Percentiles rank a stretch among this genome's conserved stretches.
Conservation (phyloP, 768 basidiomycete species). For the Fistulinella prunicolor region DNA sequence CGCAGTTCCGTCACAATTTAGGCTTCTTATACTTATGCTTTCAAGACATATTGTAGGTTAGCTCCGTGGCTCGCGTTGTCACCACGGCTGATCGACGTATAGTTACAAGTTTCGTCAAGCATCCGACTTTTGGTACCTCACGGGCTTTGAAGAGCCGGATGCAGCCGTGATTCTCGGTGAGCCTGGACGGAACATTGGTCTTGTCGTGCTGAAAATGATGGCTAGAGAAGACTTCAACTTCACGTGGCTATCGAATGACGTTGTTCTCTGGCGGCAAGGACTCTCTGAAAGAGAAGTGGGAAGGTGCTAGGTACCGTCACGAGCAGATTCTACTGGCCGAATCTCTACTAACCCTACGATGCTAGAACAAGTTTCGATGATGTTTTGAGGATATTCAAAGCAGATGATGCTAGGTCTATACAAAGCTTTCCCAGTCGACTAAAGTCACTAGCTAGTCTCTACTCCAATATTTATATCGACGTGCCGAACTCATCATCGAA, state of each 20-base stretch:
- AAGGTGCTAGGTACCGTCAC: constrained; percentile 65
- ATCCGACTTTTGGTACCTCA: constrained; percentile 93
- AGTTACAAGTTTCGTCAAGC: constrained; percentile 96
- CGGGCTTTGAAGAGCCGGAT: constrained; percentile 93
- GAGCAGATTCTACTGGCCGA: background rate
- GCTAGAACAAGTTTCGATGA: constrained; percentile 65
- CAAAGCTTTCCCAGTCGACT: constrained; percentile 56
- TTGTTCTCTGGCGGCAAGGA: constrained; percentile 80
- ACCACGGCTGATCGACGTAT: constrained; percentile 11
- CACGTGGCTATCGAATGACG: constrained; percentile 82
- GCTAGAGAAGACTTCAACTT: constrained; percentile 65
- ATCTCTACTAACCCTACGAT: background rate
- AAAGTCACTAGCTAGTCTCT: constrained; percentile 48
- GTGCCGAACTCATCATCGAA: constrained; percentile 39
- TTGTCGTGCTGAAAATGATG: constrained; percentile 1
- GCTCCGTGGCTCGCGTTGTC: background rate
- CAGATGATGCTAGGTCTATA: constrained; percentile 68
- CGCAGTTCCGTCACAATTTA: constrained; percentile 9
- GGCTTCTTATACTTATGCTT: constrained; percentile 13
- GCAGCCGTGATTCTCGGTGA: constrained; percentile 82
- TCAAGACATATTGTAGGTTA: constrained; percentile 73
- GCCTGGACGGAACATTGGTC: constrained; percentile 11
- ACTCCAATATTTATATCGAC: constrained; percentile 54
- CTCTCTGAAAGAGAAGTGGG: constrained; percentile 82
- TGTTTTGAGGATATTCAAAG: constrained; percentile 65